A percentile compares a stretch with the other conserved stretches of the same genome.
Evolutionary conservation across 306 rosid genomes (phyloP).

Genomic region (Gynostemma pentaphyllum): DNA sequence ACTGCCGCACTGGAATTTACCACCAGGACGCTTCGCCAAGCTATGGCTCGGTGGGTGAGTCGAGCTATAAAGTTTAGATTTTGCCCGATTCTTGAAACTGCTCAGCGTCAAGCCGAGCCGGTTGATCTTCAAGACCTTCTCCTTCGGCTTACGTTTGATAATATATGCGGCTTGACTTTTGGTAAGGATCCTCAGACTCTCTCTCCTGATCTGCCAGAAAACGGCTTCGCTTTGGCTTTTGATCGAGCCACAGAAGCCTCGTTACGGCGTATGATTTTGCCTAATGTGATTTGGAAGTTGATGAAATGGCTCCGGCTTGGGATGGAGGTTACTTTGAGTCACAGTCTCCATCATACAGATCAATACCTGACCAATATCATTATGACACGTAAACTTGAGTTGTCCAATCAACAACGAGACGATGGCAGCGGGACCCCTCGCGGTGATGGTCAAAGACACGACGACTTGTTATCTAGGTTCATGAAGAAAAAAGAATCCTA

Average conservation of each 20-base stretch:
- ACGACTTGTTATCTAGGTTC: slow-evolving; percentile 67
- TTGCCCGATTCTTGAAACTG: slow-evolving; percentile 48
- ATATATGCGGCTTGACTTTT: slow-evolving; percentile 83
- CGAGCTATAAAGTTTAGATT: slow-evolving; percentile 64
- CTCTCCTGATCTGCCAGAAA: slow-evolving; percentile 25
- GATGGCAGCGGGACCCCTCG: slow-evolving; percentile 15
- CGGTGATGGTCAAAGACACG: no score
- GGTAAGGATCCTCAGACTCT: slow-evolving; percentile 72
- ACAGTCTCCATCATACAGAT: slow-evolving; percentile 40
- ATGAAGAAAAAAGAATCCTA: slow-evolving; percentile 72
- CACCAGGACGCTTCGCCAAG: slow-evolving; percentile 81
- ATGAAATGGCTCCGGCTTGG: slow-evolving; percentile 44
- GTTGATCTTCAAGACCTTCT: slow-evolving; percentile 79
- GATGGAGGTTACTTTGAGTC: slow-evolving; percentile 48
- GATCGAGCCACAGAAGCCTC: slow-evolving; percentile 46
- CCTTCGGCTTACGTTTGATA: slow-evolving; percentile 83
- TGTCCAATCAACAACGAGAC: slow-evolving; percentile 12
- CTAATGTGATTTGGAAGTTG: slow-evolving; percentile 30
- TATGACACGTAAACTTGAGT: slow-evolving; percentile 46
- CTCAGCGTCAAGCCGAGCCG: slow-evolving; percentile 23
- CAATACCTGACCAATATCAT: slow-evolving; percentile 44
- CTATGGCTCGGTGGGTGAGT: slow-evolving; percentile 95
- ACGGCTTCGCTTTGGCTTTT: slow-evolving; percentile 33
- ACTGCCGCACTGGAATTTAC: slow-evolving; percentile 90
- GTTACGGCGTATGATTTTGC: slow-evolving; percentile 35